Evolutionary conservation across 129 eudicot species (phyloP), one percentile per base, ranked within the genome.

Genomic region (Chrysanthemum makinoi): DNA sequence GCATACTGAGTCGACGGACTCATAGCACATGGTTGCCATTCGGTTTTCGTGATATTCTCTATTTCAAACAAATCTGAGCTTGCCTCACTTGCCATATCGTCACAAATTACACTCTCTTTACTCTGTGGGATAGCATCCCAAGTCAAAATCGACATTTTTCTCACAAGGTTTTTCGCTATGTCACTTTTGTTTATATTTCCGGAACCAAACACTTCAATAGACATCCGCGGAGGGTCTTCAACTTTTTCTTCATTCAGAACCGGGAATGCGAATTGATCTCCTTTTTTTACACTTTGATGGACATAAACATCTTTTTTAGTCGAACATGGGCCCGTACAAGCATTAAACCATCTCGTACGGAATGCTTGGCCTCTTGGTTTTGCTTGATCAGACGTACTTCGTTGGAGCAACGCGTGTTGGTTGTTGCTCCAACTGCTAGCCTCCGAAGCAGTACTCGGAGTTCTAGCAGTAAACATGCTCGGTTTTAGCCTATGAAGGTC

Each of bases 41-140:
- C 83, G 22, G 44, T 58, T 44, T 82, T 80, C 7, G 82, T 77
- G 12, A 86, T 84, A 52, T 80, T 82, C 75, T 88, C 97, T 15
- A 91, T 88, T 79, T 91, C 97, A 46, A 91, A 91, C 33, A 91
- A 70, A 83, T 91, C 96, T 6, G 96, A 91, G 60, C 93, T 91
- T 4, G 86, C 93, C 53, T 91, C 97, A 44, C 96, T 88, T 0
- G 86, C 90, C 84, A 85, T 76, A 43, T 91, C 96, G 57, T 88
- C 90, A 60, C 83, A 79, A 11, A 73, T 22, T 1, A 72, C 65
- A 28, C 59, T 81, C 62, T 68, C 83, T 70, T 70, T 80, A 65
- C 82, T 66, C 77, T 84, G 86, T 14, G 97, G 97, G 52, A 91
- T 84, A 0, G 97, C 97, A 39, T 91, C 96, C 97, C 93, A 91